These are phyloP conservation scores for Berkeleyomyces rouxiae DNA, from an alignment of 2,329 filamentous ascomycete genomes.

Conservation along the genomic window DNA sequence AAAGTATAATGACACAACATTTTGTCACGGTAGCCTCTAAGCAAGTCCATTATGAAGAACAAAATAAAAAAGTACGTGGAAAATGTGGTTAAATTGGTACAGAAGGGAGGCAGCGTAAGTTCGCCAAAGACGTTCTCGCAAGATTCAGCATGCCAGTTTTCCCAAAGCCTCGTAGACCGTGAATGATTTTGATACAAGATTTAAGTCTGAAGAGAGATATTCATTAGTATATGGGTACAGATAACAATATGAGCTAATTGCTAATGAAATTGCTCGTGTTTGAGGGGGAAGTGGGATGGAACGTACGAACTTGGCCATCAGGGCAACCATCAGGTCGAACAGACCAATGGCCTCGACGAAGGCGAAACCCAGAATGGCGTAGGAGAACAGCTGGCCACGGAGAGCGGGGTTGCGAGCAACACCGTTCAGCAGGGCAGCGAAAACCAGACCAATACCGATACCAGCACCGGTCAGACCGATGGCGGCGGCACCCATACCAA, in stretches of 20 bases:
- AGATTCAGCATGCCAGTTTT: conserved; percentile 14
- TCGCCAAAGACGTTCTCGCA: conserved; percentile 14
- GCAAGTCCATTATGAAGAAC: conserved; percentile 3
- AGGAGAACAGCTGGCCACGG: conserved; percentile 89
- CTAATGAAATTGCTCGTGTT: not conserved
- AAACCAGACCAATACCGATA: conserved; percentile 92
- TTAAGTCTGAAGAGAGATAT: conserved; percentile 12
- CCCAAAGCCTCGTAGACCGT: conserved; percentile 14
- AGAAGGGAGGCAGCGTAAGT: conserved; percentile 13
- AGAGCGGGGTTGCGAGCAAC: conserved; percentile 90
- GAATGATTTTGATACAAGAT: conserved; percentile 15
- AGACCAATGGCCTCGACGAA: conserved; percentile 88
- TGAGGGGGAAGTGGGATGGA: not conserved
- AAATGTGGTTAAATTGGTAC: conserved; percentile 15
- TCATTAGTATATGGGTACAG: not conserved
- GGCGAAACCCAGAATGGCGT: conserved; percentile 89
- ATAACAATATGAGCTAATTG: no score
- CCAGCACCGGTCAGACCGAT: conserved; percentile 84
- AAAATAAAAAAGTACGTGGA: conserved; percentile 12
- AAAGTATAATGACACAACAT: conserved; percentile 2
- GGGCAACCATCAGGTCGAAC: conserved; percentile 81
- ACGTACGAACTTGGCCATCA: conserved; percentile 81
- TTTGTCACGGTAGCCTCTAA: conserved; percentile 6
- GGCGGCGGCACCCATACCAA: conserved; percentile 77
- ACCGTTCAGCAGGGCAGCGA: conserved; percentile 74